A percentile compares a stretch with the other conserved stretches of the same genome.
phyloP scores from a whole-genome alignment of 2,329 filamentous ascomycete species.

The Chaetomiaceae sp. region DNA sequence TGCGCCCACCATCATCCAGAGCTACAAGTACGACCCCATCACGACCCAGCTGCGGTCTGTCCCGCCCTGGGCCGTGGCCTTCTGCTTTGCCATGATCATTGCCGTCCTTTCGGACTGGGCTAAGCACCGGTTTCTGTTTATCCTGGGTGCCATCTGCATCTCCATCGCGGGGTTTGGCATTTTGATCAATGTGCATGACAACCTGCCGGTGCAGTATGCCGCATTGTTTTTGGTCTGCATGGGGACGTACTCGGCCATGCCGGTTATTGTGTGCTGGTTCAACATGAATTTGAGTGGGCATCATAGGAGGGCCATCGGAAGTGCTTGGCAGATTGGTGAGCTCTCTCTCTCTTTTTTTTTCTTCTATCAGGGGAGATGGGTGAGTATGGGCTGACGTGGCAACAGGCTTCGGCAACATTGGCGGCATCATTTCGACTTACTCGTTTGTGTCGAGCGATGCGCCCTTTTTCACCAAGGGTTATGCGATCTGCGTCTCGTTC shows the following conservation, averaged over 20 bases:
- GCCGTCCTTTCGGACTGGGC: slow-evolving; percentile 68
- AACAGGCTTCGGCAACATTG: slow-evolving; percentile 66
- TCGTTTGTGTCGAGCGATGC: slow-evolving; percentile 63
- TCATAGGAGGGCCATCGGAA: slow-evolving; percentile 64
- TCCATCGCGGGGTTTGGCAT: slow-evolving; percentile 72
- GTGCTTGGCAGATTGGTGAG: slow-evolving; percentile 66
- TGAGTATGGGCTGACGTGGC: neutral
- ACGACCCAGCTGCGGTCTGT: slow-evolving; percentile 56
- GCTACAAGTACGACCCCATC: slow-evolving; percentile 58
- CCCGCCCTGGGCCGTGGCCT: slow-evolving; percentile 63
- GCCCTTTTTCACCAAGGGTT: slow-evolving; percentile 66
- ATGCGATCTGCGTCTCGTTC: slow-evolving; percentile 73
- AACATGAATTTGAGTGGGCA: slow-evolving; percentile 76
- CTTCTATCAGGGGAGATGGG: neutral
- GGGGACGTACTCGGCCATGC: slow-evolving; percentile 83
- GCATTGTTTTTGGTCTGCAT: slow-evolving; percentile 78
- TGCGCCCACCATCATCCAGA: slow-evolving; percentile 64
- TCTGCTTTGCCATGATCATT: slow-evolving; percentile 71
- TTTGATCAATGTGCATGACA: slow-evolving; percentile 66
- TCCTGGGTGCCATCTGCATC: slow-evolving; percentile 63
- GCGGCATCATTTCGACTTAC: slow-evolving; percentile 73
- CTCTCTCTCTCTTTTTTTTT: neutral
- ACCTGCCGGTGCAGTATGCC: slow-evolving; percentile 65
- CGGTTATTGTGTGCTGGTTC: slow-evolving; percentile 79
- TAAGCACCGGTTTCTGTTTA: slow-evolving; percentile 71